Evolutionary conservation across 257 asterid genomes (phyloP).

Genomic region (Gynochthodes officinalis): DNA sequence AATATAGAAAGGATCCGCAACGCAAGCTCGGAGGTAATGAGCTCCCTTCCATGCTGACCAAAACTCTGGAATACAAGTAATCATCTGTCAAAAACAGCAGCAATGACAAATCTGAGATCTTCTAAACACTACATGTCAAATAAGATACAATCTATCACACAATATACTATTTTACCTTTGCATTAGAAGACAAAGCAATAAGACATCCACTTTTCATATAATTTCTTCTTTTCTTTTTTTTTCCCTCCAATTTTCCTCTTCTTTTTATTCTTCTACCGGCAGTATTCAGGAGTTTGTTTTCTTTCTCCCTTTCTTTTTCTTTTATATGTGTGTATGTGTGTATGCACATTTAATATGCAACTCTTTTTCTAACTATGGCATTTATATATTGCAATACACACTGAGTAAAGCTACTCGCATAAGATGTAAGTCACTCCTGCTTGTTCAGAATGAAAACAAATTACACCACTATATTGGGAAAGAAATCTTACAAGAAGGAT

Average conservation of each 20-base stretch:
- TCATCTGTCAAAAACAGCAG: conserved; percentile 96
- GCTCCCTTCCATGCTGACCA: conserved; percentile 99
- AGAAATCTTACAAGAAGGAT: conserved; percentile 76
- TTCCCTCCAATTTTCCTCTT: background rate
- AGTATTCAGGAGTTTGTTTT: background rate
- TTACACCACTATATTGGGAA: background rate
- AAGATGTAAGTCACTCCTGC: background rate
- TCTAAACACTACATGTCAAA: conserved; percentile 42
- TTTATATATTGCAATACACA: background rate
- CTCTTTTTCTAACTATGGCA: background rate
- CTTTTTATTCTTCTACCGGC: background rate
- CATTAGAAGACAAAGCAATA: background rate
- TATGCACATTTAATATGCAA: background rate
- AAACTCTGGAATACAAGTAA: conserved; percentile 99
- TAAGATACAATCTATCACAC: conserved; percentile 18
- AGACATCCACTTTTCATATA: background rate
- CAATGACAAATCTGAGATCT: conserved; percentile 85
- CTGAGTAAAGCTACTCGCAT: background rate
- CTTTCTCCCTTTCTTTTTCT: too few relatives aligned
- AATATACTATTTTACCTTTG: conserved; percentile 15
- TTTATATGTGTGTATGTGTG: too few relatives aligned
- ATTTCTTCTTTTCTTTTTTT: background rate
- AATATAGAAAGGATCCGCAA: conserved; percentile 81
- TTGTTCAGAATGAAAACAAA: background rate
- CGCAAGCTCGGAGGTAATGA: conserved; percentile 92